phyloP scores from a whole-genome alignment of 2,329 filamentous ascomycete genomes.

The Zymoseptoria passerinii region DNA sequence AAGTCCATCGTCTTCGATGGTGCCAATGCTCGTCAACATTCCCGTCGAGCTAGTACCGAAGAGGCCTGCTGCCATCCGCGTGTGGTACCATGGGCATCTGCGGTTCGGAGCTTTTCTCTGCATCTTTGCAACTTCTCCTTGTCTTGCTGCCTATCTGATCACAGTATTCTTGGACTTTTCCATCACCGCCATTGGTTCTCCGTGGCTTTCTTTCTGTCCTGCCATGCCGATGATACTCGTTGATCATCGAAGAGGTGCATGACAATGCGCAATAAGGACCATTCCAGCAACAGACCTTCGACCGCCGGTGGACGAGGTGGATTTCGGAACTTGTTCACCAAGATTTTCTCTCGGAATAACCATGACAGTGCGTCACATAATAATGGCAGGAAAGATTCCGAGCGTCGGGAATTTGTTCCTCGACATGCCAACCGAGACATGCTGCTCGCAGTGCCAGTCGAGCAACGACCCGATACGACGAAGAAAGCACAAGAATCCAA shows the following conservation, averaged over 20 bases:
- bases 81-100: background rate
- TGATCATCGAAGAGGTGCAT: background rate
- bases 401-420: slow-evolving; percentile 6
- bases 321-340: background rate
- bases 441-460: slow-evolving; percentile 6
- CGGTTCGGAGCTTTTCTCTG: no score
- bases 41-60: background rate
- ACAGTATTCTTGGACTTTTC: no score
- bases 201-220: background rate
- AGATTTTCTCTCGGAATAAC: background rate
- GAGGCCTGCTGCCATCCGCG: background rate
- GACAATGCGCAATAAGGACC: background rate
- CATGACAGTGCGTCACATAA: background rate
- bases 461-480: slow-evolving; percentile 7
- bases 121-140: no score
- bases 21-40: background rate
- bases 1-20: background rate
- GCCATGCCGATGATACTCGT: background rate
- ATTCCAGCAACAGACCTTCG: background rate
- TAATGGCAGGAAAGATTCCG: background rate
- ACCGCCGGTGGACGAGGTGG: background rate
- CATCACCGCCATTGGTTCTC: background rate
- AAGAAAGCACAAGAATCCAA: slow-evolving; percentile 1
- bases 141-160: no score
- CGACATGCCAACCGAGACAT: slow-evolving; percentile 13